Percentiles rank a stretch among this genome's conserved stretches.
Conservation (phyloP, 352 stramenopile genomes). For the Pythium pyrilobum region DNA sequence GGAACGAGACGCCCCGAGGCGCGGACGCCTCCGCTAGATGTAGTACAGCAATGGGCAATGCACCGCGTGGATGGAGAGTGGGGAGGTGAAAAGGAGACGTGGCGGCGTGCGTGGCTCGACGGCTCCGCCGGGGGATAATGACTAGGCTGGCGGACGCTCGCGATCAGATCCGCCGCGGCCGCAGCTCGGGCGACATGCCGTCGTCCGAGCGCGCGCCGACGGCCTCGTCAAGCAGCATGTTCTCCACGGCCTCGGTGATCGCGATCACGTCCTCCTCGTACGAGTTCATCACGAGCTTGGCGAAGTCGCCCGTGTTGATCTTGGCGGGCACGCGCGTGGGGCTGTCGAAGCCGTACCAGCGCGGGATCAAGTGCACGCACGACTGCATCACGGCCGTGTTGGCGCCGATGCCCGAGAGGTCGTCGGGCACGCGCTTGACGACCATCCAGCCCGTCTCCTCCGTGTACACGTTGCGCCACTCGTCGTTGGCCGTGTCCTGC, state of each 20-base stretch:
- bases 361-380: constrained; percentile 34
- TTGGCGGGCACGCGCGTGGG: constrained; percentile 6
- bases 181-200: not conserved
- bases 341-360: constrained; percentile 11
- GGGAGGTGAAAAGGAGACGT: no score
- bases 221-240: constrained; percentile 38
- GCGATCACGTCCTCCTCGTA: constrained; percentile 52
- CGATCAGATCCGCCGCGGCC: no score
- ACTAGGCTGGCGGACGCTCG: no score
- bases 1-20: no score
- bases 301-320: constrained; percentile 37
- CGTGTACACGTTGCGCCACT: constrained; percentile 42
- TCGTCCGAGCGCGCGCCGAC: not conserved
- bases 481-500: constrained; percentile 25
- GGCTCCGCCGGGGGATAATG: no score
- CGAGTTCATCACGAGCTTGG: constrained; percentile 44
- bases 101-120: no score
- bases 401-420: not conserved
- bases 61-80: no score
- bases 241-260: constrained; percentile 43
- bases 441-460: constrained; percentile 64
- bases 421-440: constrained; percentile 31
- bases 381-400: constrained; percentile 35
- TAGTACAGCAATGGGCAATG: no score
- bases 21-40: no score